phyloP scores from a whole-genome alignment of 768 basidiomycete species.

The Agaricus blazei region DNA sequence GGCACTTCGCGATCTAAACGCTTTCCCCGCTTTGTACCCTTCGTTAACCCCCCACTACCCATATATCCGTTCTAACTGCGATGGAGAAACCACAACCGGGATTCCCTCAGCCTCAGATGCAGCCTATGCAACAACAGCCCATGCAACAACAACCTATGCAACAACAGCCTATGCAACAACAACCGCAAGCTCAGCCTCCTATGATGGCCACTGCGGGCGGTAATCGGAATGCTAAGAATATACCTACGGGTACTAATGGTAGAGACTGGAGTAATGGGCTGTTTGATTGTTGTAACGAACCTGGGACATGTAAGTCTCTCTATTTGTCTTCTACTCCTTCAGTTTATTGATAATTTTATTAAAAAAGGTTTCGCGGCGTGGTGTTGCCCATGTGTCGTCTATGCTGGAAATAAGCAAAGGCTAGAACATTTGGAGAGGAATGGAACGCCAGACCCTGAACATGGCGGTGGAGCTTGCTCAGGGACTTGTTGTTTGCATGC shows the following conservation, averaged over 20 bases:
- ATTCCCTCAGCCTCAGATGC: too few relatives aligned
- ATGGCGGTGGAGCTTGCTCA: constrained; percentile 25
- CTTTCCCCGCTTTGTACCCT: too few relatives aligned
- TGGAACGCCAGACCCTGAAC: constrained; percentile 32
- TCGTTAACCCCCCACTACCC: too few relatives aligned
- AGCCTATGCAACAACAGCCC: too few relatives aligned
- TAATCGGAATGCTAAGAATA: constrained; percentile 30
- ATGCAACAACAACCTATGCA: too few relatives aligned
- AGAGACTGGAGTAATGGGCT: constrained; percentile 32
- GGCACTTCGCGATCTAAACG: too few relatives aligned
- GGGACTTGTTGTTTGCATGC: constrained; percentile 34
- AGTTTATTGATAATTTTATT: not conserved
- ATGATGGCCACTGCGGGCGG: constrained; percentile 26
- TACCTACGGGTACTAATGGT: constrained; percentile 26
- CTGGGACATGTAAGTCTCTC: constrained; percentile 24
- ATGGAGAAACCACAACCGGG: too few relatives aligned
- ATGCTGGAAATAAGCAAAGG: constrained; percentile 35
- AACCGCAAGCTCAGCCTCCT: constrained; percentile 3
- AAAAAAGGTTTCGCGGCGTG: constrained; percentile 16
- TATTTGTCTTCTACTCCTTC: not conserved
- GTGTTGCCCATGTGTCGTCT: constrained; percentile 38
- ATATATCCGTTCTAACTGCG: too few relatives aligned
- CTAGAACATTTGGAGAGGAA: constrained; percentile 30
- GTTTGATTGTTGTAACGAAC: constrained; percentile 25
- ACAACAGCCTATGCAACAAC: not conserved